Percentiles rank a stretch among this genome's conserved stretches.
phyloP scores from a whole-genome alignment of 768 basidiomycete species.

The Strobilomyces confusus region DNA sequence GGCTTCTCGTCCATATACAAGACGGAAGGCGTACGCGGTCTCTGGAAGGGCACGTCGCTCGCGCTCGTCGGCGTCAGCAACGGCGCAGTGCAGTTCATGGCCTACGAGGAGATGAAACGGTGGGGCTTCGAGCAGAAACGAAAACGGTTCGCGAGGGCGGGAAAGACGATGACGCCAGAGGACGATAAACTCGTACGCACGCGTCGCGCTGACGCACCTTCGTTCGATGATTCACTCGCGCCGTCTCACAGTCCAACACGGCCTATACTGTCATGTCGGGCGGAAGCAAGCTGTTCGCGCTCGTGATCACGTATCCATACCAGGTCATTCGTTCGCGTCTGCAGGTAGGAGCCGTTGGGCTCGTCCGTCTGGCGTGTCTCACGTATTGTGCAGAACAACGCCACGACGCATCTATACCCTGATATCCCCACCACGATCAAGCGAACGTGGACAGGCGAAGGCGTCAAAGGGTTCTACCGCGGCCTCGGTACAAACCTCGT shows the following conservation, averaged over 20 bases:
- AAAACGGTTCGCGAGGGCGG: constrained; percentile 54
- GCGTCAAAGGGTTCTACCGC: constrained; percentile 85
- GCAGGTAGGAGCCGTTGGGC: constrained; percentile 52
- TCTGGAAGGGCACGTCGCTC: constrained; percentile 84
- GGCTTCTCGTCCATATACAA: constrained; percentile 69
- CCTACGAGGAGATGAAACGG: constrained; percentile 92
- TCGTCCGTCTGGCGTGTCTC: not conserved
- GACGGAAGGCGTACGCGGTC: constrained; percentile 72
- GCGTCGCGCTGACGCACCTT: not conserved
- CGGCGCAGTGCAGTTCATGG: constrained; percentile 93
- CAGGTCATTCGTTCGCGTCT: constrained; percentile 94
- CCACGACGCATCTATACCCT: constrained; percentile 65
- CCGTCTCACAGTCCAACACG: constrained; percentile 66
- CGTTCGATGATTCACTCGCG: not conserved
- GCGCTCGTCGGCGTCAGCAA: constrained; percentile 92
- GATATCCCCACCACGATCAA: constrained; percentile 78
- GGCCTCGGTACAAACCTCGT: constrained; percentile 93
- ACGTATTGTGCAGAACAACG: constrained; percentile 51
- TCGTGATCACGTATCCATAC: constrained; percentile 90
- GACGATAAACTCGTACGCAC: constrained; percentile 81
- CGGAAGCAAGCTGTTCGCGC: constrained; percentile 80
- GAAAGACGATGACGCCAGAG: constrained; percentile 61
- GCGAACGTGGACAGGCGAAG: constrained; percentile 79
- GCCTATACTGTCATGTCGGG: constrained; percentile 93
- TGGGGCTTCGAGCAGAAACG: constrained; percentile 82